These are phyloP conservation scores for Rhizopus stolonifer DNA, from an alignment of 371 early-diverging fungal genomes.

Conservation along the genomic window DNA sequence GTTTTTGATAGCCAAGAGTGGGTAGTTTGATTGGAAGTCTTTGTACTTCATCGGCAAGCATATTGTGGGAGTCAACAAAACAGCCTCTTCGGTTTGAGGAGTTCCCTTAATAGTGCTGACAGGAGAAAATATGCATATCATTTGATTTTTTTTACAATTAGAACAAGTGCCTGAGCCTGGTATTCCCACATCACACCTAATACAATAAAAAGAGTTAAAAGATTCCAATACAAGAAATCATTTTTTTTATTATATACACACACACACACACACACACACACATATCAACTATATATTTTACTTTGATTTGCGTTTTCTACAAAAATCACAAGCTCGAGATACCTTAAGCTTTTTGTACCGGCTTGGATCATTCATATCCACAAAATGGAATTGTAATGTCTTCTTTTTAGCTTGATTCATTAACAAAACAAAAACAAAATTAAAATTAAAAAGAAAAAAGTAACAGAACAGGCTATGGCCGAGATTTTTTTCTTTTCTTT, in stretches of 20 bases:
- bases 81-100: not conserved
- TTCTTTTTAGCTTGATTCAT: slow-evolving; percentile 27
- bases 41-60: slow-evolving; percentile 4
- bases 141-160: slow-evolving; percentile 31
- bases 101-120: not conserved
- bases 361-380: slow-evolving; percentile 45
- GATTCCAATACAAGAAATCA: not conserved
- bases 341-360: slow-evolving; percentile 46
- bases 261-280: too few relatives aligned
- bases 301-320: slow-evolving; percentile 49
- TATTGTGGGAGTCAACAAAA: slow-evolving; percentile 3
- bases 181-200: slow-evolving; percentile 38
- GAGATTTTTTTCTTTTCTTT: not conserved
- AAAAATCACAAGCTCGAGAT: slow-evolving; percentile 41
- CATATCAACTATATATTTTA: slow-evolving; percentile 8
- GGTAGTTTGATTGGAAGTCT: slow-evolving; percentile 2
- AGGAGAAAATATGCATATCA: slow-evolving; percentile 29
- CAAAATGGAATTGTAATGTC: slow-evolving; percentile 36
- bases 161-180: slow-evolving; percentile 42
- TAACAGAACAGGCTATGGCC: not conserved
- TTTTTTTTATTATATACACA: slow-evolving; percentile 3
- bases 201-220: not conserved
- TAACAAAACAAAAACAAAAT: slow-evolving; percentile 11
- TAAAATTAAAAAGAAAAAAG: slow-evolving; percentile 7
- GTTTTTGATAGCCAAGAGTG: slow-evolving; percentile 13